Evolutionary conservation across 306 rosid species (phyloP).

Genomic region (Cucurbita moschata): DNA sequence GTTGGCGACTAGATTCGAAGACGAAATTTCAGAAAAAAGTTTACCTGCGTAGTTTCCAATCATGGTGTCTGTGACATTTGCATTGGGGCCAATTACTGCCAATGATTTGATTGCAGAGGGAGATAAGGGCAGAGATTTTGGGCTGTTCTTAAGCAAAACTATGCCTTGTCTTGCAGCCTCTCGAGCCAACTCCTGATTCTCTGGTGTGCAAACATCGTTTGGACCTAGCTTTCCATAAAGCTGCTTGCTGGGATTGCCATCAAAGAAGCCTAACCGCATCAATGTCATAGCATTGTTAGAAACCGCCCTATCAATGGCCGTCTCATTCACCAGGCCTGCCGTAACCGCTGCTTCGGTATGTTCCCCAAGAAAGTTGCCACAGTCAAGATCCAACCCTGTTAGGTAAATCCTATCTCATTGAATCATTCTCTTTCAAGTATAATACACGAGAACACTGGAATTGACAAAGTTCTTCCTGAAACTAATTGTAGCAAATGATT

Average conservation of each 20-base stretch:
- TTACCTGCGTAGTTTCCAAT: conserved; percentile 87
- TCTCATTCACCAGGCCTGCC: conserved; percentile 59
- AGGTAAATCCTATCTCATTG: background rate
- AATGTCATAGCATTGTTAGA: conserved; percentile 70
- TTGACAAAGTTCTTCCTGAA: background rate
- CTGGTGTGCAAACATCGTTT: conserved; percentile 75
- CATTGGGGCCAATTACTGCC: conserved; percentile 93
- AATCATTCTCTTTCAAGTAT: background rate
- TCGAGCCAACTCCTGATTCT: conserved; percentile 58
- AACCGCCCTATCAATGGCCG: conserved; percentile 56
- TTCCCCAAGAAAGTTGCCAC: conserved; percentile 56
- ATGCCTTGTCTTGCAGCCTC: conserved; percentile 96
- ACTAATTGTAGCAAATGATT: background rate
- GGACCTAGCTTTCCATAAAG: conserved; percentile 78
- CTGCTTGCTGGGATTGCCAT: conserved; percentile 77
- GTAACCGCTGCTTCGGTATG: conserved; percentile 74
- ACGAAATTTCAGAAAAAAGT: background rate
- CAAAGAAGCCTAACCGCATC: conserved; percentile 89
- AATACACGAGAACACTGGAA: background rate
- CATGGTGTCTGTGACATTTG: conserved; percentile 80
- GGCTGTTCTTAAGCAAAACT: conserved; percentile 71
- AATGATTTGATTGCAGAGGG: conserved; percentile 53
- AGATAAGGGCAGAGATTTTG: conserved; percentile 53
- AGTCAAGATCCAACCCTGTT: conserved; percentile 78
- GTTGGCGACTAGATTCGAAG: background rate